phyloP scores from a whole-genome alignment of 768 basidiomycete genomes.

The Ramaria sp. region DNA sequence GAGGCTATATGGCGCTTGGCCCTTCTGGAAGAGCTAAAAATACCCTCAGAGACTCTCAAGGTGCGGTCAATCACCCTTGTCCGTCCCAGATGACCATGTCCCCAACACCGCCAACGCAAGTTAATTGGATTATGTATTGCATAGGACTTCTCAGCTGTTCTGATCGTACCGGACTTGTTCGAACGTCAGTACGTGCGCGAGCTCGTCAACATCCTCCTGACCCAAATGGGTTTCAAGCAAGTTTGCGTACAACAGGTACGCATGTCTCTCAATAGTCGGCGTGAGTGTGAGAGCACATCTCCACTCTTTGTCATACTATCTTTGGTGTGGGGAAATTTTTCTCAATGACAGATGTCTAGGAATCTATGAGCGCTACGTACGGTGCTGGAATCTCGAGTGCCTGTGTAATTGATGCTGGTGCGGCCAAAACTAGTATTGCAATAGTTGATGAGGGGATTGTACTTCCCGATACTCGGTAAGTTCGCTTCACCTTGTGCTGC shows the following conservation, averaged over 20 bases:
- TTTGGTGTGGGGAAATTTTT: neutral
- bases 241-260: conserved; percentile 82
- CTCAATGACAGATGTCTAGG: conserved; percentile 34
- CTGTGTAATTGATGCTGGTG: conserved; percentile 93
- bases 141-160: conserved; percentile 77
- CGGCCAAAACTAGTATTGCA: conserved; percentile 70
- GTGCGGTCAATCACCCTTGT: conserved; percentile 27
- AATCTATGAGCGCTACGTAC: conserved; percentile 87
- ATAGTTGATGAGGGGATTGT: conserved; percentile 94
- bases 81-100: too few relatives aligned
- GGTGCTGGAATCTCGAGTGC: conserved; percentile 92
- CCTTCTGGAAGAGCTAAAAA: conserved; percentile 49
- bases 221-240: conserved; percentile 86
- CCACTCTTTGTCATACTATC: neutral
- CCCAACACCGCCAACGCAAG: neutral
- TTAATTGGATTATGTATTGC: neutral
- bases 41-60: conserved; percentile 46
- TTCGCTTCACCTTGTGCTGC: neutral
- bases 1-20: conserved; percentile 54
- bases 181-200: conserved; percentile 77
- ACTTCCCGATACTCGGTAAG: conserved; percentile 75
- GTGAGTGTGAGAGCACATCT: neutral
- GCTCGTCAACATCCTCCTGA: conserved; percentile 59
- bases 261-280: neutral
- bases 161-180: conserved; percentile 89